A percentile compares a stretch with the other conserved stretches of the same genome.
phyloP scores from a whole-genome alignment of 495 filamentous ascomycete species.

The Tuber brumale region DNA sequence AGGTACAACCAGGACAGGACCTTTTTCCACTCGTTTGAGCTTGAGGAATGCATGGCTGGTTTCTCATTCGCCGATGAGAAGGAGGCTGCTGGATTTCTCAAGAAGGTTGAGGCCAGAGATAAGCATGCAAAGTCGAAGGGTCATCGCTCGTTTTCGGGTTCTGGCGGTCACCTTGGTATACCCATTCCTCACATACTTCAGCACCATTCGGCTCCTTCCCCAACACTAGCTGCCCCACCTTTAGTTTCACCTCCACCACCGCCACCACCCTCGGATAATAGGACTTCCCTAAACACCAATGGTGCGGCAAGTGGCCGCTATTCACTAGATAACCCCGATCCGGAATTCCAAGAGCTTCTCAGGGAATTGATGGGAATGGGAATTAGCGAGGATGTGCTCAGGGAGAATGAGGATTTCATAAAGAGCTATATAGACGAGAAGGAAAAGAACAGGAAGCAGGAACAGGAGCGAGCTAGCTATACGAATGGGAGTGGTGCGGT shows the following conservation, averaged over 20 bases:
- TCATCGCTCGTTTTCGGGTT: constrained; percentile 12
- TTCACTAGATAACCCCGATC: constrained; percentile 74
- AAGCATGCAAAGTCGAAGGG: constrained; percentile 36
- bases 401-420: constrained; percentile 86
- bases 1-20: constrained; percentile 90
- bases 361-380: constrained; percentile 75
- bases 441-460: constrained; percentile 48
- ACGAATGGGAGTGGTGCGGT: constrained; percentile 61
- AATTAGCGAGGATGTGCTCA: constrained; percentile 85
- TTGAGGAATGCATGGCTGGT: constrained; percentile 81
- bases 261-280: constrained; percentile 30
- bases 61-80: constrained; percentile 93
- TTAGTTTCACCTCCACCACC: constrained; percentile 40
- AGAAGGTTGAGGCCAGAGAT: constrained; percentile 65
- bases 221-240: constrained; percentile 42
- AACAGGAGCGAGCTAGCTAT: constrained; percentile 83
- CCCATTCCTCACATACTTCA: constrained; percentile 29
- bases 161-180: constrained; percentile 16
- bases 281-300: constrained; percentile 27
- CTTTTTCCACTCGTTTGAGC: constrained; percentile 95
- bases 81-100: constrained; percentile 86
- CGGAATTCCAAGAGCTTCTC: constrained; percentile 73
- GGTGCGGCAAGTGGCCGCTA: constrained; percentile 49
- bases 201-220: constrained; percentile 18
- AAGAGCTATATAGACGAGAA: constrained; percentile 76